A percentile compares a stretch with the other conserved stretches of the same genome.
phyloP scores from a whole-genome alignment of 768 basidiomycete genomes.

The Butyriboletus loyo region DNA sequence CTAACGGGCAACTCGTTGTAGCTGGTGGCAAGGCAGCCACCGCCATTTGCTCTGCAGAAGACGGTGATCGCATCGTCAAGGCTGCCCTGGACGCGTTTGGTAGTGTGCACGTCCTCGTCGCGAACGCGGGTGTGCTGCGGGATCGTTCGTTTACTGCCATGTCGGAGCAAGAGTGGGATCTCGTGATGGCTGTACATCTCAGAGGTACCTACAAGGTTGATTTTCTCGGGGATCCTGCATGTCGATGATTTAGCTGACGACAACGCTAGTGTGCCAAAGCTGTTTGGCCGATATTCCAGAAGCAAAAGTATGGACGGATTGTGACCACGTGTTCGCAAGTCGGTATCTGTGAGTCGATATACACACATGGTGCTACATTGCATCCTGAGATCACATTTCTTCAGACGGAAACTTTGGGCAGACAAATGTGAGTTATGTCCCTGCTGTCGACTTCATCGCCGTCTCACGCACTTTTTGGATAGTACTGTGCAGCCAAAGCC shows the following conservation, averaged over 20 bases:
- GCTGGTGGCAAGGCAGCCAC: constrained; percentile 87
- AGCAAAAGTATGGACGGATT: constrained; percentile 95
- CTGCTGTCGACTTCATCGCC: background rate
- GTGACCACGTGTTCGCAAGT: constrained; percentile 92
- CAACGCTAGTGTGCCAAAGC: constrained; percentile 79
- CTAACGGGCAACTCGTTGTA: constrained; percentile 26
- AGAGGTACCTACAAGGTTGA: constrained; percentile 85
- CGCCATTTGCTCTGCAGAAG: constrained; percentile 84
- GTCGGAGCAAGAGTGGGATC: constrained; percentile 92
- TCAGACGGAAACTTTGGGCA: constrained; percentile 96
- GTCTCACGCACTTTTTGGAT: background rate
- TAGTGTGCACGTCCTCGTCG: constrained; percentile 79
- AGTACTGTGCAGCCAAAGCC: constrained; percentile 93
- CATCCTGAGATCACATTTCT: background rate
- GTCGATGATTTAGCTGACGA: background rate
- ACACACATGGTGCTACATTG: background rate
- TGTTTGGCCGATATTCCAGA: constrained; percentile 94
- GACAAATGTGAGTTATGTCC: constrained; percentile 59
- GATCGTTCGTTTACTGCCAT: constrained; percentile 91
- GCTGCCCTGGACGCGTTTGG: constrained; percentile 85
- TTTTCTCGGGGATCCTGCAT: background rate
- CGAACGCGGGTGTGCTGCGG: constrained; percentile 91
- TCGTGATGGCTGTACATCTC: constrained; percentile 85
- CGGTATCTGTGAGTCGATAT: constrained; percentile 73
- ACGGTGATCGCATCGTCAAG: constrained; percentile 88